Percentiles rank a stretch among this genome's conserved stretches.
Evolutionary conservation across 192 early-diverging fungal species (phyloP).

Genomic region (Coemansia sp.): DNA sequence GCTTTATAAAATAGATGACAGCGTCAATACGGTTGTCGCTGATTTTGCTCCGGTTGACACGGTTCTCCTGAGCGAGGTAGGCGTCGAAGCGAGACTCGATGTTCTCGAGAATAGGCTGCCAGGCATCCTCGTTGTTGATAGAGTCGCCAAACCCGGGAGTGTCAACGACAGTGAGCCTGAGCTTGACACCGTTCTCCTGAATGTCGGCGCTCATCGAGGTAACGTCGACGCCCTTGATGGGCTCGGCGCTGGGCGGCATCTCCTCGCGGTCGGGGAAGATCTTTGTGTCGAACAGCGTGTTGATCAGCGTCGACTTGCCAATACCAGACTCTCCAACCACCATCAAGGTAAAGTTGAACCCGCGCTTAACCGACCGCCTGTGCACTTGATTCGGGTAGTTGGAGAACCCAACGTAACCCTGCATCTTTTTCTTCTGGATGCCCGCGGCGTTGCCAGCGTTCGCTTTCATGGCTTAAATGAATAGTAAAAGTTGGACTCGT

Average conservation of each 20-base stretch:
- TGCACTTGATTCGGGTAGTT: constrained; percentile 95
- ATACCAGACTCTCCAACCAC: constrained; percentile 95
- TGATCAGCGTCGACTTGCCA: constrained; percentile 97
- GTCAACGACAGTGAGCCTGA: constrained; percentile 93
- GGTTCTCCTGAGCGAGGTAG: constrained; percentile 92
- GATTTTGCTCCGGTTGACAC: constrained; percentile 85
- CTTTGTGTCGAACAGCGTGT: constrained; percentile 92
- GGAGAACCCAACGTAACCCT: constrained; percentile 92
- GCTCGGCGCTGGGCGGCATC: constrained; percentile 65
- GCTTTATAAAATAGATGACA: constrained; percentile 96
- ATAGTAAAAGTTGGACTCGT: constrained; percentile 4
- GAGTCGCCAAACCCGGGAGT: constrained; percentile 98
- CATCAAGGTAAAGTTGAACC: constrained; percentile 96
- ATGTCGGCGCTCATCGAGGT: constrained; percentile 86
- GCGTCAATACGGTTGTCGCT: constrained; percentile 93
- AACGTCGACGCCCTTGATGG: constrained; percentile 74
- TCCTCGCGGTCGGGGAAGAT: constrained; percentile 84
- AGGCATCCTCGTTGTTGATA: constrained; percentile 98
- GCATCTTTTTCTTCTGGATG: constrained; percentile 63
- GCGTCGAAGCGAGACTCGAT: constrained; percentile 95
- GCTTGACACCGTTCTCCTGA: constrained; percentile 94
- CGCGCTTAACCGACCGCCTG: constrained; percentile 89
- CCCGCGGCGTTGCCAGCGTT: constrained; percentile 44
- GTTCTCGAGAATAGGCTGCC: constrained; percentile 95
- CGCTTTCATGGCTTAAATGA: constrained; percentile 38